A percentile compares a stretch with the other conserved stretches of the same genome.
Evolutionary conservation across 2,329 filamentous ascomycete species (phyloP).

Genomic region (Nemania sp.): DNA sequence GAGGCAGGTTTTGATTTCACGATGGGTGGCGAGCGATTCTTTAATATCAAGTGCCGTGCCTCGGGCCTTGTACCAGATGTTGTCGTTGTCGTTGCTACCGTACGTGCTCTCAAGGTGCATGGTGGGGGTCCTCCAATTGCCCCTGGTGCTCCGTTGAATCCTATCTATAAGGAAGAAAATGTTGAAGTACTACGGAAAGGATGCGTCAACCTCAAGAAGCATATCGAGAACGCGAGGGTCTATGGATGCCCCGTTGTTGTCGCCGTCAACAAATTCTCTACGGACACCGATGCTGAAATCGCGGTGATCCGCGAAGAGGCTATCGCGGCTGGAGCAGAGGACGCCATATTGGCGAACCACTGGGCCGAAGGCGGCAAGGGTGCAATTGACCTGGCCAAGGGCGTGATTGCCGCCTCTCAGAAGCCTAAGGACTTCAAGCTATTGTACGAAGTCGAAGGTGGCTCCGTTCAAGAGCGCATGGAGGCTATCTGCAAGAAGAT

Average conservation of each 20-base stretch:
- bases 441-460: slow-evolving; percentile 77
- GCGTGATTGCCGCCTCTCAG: slow-evolving; percentile 79
- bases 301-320: slow-evolving; percentile 88
- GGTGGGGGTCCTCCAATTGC: slow-evolving; percentile 93
- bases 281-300: slow-evolving; percentile 91
- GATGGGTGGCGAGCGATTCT: slow-evolving; percentile 99
- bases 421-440: slow-evolving; percentile 88
- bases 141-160: slow-evolving; percentile 80
- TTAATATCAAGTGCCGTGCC: slow-evolving; percentile 99
- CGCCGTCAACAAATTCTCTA: slow-evolving; percentile 95
- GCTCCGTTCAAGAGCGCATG: slow-evolving; percentile 81
- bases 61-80: slow-evolving; percentile 92
- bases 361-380: slow-evolving; percentile 95
- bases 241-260: slow-evolving; percentile 96
- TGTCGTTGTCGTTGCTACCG: slow-evolving; percentile 92
- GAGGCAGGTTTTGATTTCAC: slow-evolving; percentile 99
- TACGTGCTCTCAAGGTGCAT: slow-evolving; percentile 95
- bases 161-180: slow-evolving; percentile 92
- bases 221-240: slow-evolving; percentile 84
- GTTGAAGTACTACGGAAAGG: slow-evolving; percentile 87
- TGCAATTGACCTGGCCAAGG: slow-evolving; percentile 84
- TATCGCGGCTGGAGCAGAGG: slow-evolving; percentile 87
- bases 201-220: slow-evolving; percentile 93
- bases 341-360: slow-evolving; percentile 92
- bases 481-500: slow-evolving; percentile 88